Evolutionary conservation across 2,329 filamentous ascomycete genomes (phyloP), one percentile per base, ranked within the genome.

Genomic region (Colletotrichum echinochloae): DNA sequence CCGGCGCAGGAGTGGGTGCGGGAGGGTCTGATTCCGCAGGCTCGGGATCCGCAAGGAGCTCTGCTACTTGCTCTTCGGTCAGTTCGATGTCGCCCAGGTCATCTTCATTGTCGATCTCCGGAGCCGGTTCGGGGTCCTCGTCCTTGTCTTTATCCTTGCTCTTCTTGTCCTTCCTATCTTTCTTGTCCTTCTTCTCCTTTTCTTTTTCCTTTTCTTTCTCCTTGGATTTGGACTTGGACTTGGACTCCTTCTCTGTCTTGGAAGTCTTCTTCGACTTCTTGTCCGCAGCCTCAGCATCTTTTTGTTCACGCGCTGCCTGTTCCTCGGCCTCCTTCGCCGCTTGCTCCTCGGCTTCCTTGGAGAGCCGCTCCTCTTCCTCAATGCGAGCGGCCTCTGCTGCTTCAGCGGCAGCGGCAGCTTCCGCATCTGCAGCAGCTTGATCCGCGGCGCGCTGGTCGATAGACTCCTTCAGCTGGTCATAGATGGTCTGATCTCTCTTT

Each of bases 401-500:
- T 74, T 85, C 82, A 44, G 81, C 79, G 46, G 46, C 63, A 7
- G 62, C 81, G 59, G 81, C 79, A 57, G 80, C 81, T 56, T 83
- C 83, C 7, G 79, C 78, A 66, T 84, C 78, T 79, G 66, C 76
- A 46, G 73, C 74, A 20, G 81, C 80, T 74, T 83, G 83, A 67
- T 84, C 81, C 66, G 83, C 82, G 8, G 80, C 79, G 41, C 82
- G 78, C 70, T 75, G 76, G 35, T 75, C 76, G 33, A 79, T 76
- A 39, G 77, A 81, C 46, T 78, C 78, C 12, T 77, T 80, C 8
- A 85, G 74, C 9, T 74, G 73, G 41, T 81, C 78, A 33, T 82
- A 78, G 69, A 83, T 85, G 69, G 86, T 83, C 60, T 85, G 78
- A 39, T 85, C 84, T 66, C 81, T 85, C 72, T 82, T 86, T 2